phyloP scores from a whole-genome alignment of 73 alveolate genomes.

The Uronychia binucleata region DNA sequence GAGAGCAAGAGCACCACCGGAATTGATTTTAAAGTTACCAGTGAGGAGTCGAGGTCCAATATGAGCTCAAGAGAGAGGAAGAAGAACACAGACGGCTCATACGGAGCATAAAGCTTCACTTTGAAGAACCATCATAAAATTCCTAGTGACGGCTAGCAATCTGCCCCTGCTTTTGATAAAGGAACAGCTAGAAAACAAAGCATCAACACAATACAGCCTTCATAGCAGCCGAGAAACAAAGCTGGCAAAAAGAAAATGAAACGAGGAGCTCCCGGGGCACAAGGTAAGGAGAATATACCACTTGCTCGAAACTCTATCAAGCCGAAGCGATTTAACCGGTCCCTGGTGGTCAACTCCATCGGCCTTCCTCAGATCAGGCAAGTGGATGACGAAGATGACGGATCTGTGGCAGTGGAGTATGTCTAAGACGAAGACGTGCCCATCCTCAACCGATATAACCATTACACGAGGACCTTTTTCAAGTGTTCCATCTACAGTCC shows the following conservation, averaged over 20 bases:
- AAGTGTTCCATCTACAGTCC: slow-evolving; percentile 59
- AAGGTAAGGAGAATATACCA: not conserved
- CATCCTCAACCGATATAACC: slow-evolving; percentile 45
- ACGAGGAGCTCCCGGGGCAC: not conserved
- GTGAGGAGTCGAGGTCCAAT: not conserved
- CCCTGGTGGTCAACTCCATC: not conserved
- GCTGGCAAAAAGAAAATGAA: not conserved
- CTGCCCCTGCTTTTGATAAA: not conserved
- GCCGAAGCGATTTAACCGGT: not conserved
- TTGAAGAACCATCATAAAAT: no score
- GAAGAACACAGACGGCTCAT: not conserved
- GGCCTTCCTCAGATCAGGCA: not conserved
- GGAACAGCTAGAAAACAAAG: not conserved
- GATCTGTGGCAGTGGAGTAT: slow-evolving; percentile 13
- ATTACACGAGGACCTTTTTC: slow-evolving; percentile 47
- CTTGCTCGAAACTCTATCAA: not conserved
- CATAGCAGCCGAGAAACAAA: not conserved
- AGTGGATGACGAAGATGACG: slow-evolving; percentile 11
- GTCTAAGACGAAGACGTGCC: not conserved
- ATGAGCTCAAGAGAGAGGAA: not conserved
- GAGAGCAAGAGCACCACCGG: not conserved
- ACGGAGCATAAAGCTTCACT: no score
- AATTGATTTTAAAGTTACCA: not conserved
- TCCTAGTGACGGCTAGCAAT: no score
- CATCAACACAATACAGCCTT: not conserved